phyloP scores from a whole-genome alignment of 2,329 filamentous ascomycete species.

The Chrysosphaeria jannelii region DNA sequence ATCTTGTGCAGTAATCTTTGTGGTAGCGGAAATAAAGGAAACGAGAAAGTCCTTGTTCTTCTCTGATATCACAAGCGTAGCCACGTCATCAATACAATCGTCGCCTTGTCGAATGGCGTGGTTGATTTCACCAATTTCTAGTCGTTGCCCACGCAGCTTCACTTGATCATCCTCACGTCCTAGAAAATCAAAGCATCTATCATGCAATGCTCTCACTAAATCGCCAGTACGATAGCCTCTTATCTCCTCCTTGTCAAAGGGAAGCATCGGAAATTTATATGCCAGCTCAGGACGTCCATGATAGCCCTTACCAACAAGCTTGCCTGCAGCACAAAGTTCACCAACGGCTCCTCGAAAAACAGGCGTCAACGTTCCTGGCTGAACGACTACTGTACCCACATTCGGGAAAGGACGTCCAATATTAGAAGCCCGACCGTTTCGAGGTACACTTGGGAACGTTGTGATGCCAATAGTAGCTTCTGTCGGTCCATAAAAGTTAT shows the following conservation, averaged over 20 bases:
- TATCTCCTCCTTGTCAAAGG: conserved; percentile 14
- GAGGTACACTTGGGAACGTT: conserved; percentile 56
- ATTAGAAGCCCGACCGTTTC: conserved; percentile 55
- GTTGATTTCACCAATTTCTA: conserved; percentile 82
- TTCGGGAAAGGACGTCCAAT: conserved; percentile 72
- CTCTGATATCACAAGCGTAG: conserved; percentile 41
- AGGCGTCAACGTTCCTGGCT: conserved; percentile 34
- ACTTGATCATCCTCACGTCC: conserved; percentile 77
- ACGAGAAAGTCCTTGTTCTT: conserved; percentile 58
- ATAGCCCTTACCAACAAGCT: conserved; percentile 71
- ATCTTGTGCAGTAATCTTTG: neutral
- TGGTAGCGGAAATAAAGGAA: conserved; percentile 28
- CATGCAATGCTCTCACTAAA: conserved; percentile 49
- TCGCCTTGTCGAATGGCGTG: conserved; percentile 39
- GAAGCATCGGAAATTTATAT: conserved; percentile 42
- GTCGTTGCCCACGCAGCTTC: conserved; percentile 63
- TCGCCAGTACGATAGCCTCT: conserved; percentile 71
- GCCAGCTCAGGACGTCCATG: conserved; percentile 44
- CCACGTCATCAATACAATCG: conserved; percentile 28
- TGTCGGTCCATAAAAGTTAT: conserved; percentile 80
- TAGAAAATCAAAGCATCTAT: conserved; percentile 63
- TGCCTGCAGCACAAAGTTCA: conserved; percentile 68
- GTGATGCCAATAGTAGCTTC: conserved; percentile 84
- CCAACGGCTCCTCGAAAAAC: conserved; percentile 55
- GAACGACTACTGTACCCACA: conserved; percentile 55